Conservation (phyloP, 495 filamentous ascomycete genomes). For the Penicillium cinerascens region DNA sequence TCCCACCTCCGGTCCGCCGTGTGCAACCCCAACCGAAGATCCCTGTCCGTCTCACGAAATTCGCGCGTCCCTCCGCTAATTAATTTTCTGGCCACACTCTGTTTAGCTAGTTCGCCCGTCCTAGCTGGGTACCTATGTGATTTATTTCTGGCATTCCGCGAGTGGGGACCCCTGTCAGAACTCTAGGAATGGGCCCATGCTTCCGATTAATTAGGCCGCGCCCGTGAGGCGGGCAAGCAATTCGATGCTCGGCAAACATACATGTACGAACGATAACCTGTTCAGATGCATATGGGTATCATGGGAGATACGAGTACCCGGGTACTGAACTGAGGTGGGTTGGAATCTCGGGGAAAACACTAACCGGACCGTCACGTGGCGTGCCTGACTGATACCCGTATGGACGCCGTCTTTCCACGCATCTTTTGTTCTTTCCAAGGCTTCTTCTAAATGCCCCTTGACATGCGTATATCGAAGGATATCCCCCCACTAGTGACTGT, state of each 20-base stretch:
- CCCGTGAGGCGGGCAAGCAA: not conserved
- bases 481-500: no score
- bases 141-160: not conserved
- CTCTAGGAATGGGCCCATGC: not conserved
- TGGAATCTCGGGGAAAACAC: not conserved
- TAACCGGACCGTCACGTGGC: not conserved
- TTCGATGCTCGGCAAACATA: not conserved
- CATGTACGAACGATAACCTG: not conserved
- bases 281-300: not conserved
- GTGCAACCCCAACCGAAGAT: slow-evolving; percentile 24
- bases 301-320: not conserved
- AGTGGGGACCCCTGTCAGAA: not conserved
- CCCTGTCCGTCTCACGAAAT: slow-evolving; percentile 6
- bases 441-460: no score
- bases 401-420: not conserved
- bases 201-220: not conserved
- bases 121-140: not conserved
- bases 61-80: not conserved
- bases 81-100: not conserved
- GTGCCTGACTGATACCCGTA: not conserved
- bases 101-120: not conserved
- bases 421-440: no score
- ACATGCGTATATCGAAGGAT: no score
- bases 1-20: not conserved
- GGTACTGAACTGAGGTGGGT: not conserved